Conservation (phyloP, 805 yeast genomes). For the Candida parachauliodes region DNA sequence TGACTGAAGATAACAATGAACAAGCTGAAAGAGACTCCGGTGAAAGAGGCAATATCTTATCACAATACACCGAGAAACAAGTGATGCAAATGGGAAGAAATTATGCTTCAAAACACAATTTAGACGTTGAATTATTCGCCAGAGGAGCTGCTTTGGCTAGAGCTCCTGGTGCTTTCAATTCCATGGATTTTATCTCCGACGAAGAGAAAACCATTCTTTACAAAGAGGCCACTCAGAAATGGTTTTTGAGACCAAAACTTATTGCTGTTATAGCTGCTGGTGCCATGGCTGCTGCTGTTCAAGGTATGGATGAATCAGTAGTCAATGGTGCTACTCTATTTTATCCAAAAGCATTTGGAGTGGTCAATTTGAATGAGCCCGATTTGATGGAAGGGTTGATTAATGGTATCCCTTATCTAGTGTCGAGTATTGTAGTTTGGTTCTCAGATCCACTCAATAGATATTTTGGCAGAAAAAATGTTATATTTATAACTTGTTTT, state of each 20-base stretch:
- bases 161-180: slow-evolving; percentile 52
- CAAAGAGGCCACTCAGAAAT: slow-evolving; percentile 40
- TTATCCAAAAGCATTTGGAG: slow-evolving; percentile 54
- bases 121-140: slow-evolving; percentile 59
- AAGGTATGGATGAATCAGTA: slow-evolving; percentile 75
- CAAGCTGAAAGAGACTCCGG: slow-evolving; percentile 20
- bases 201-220: slow-evolving; percentile 48
- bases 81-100: slow-evolving; percentile 68
- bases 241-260: slow-evolving; percentile 48
- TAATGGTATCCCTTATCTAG: slow-evolving; percentile 63
- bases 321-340: slow-evolving; percentile 63
- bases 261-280: slow-evolving; percentile 54
- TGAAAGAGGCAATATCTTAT: slow-evolving; percentile 43
- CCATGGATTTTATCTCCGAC: slow-evolving; percentile 47
- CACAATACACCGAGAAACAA: slow-evolving; percentile 58
- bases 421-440: slow-evolving; percentile 60
- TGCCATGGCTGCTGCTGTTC: slow-evolving; percentile 68
- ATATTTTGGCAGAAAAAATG: slow-evolving; percentile 55
- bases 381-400: slow-evolving; percentile 60
- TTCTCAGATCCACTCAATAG: slow-evolving; percentile 50
- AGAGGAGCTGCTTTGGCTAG: slow-evolving; percentile 60
- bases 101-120: slow-evolving; percentile 53
- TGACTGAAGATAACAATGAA: slow-evolving; percentile 15
- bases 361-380: slow-evolving; percentile 38
- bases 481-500: slow-evolving; percentile 56